A percentile compares a stretch with the other conserved stretches of the same genome.
Conservation (phyloP, 192 early-diverging fungal species). For the Coemansia sp. region DNA sequence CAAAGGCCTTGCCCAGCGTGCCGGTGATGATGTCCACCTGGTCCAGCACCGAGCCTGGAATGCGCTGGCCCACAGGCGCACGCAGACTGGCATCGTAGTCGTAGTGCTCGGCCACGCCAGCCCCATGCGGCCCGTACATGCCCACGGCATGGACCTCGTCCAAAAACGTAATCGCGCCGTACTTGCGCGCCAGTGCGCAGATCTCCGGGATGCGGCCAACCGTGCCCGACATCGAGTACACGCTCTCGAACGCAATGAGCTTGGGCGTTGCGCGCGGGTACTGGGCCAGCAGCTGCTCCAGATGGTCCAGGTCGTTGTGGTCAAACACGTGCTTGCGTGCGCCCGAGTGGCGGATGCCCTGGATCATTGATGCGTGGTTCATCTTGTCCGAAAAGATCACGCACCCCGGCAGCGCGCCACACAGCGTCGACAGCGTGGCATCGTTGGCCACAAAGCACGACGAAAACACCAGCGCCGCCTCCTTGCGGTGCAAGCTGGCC, state of each 20-base stretch:
- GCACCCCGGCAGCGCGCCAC: slow-evolving; percentile 82
- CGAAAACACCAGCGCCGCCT: slow-evolving; percentile 89
- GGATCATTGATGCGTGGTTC: slow-evolving; percentile 99
- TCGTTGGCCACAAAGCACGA: slow-evolving; percentile 99
- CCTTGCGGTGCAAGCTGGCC: slow-evolving; percentile 88
- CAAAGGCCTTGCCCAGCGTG: slow-evolving; percentile 95
- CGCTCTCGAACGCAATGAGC: slow-evolving; percentile 93
- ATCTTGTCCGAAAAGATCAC: slow-evolving; percentile 92
- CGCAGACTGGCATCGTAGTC: slow-evolving; percentile 70
- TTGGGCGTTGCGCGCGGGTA: slow-evolving; percentile 85
- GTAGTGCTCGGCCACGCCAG: slow-evolving; percentile 92
- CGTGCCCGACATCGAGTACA: slow-evolving; percentile 96
- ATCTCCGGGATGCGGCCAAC: slow-evolving; percentile 92
- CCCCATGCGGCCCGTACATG: slow-evolving; percentile 93
- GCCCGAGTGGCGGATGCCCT: slow-evolving; percentile 90
- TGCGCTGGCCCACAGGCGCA: slow-evolving; percentile 40
- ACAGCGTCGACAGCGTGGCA: slow-evolving; percentile 88
- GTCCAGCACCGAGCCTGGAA: slow-evolving; percentile 65
- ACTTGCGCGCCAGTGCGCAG: slow-evolving; percentile 84
- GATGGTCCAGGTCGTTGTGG: slow-evolving; percentile 88
- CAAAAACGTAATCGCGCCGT: slow-evolving; percentile 94
- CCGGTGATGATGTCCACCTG: slow-evolving; percentile 94
- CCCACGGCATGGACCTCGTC: slow-evolving; percentile 99
- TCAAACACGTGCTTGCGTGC: slow-evolving; percentile 86
- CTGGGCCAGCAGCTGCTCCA: slow-evolving; percentile 79